Evolutionary conservation across 768 basidiomycete genomes (phyloP), one percentile per base, ranked within the genome.

Genomic region (Cyclocybe cylindracea): DNA sequence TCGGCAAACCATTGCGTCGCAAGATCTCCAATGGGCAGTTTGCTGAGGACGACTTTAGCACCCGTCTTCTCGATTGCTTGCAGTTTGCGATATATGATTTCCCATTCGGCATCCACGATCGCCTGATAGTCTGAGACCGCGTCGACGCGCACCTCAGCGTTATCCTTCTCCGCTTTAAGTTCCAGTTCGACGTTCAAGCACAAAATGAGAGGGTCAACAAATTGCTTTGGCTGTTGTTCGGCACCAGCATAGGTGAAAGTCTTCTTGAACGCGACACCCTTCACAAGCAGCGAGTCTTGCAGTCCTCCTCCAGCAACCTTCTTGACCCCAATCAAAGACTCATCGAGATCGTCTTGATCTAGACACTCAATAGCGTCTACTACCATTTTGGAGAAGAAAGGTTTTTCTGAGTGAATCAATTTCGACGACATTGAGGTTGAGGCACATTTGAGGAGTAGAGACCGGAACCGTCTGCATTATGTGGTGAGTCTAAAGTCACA

Each of bases 401-500:
- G 97, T 65, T 97, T 98, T 74, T 98, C 93, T 10, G 93, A 94
- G 68, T 98, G 96, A 61, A 99, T 98, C 54, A 98, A 84, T 71
- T 98, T 99, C 55, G 96, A 98, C 11, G 97, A 98, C 96, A 98
- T 98, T n/a, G 97, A 96, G 3, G 97, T 99, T 24, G 94, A 88
- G 24, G 97, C 97, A 70, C 94, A 97, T 77, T 97, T 95, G 61
- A 97, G 79, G 33, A 98, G 82, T 18, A 98, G 85, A 55, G 94
- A 91, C 43, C 87, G 94, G 82, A 98, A 97, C 60, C 84, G 84
- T 58, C 96, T 98, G 60, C 37, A 47, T 58, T 47, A 54, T 18
- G 58, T 55, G 44, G 51, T 64, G 46, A 65, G 50, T 13, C 48
- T 39, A 11, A 56, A 19, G 54, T 43, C 57, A 49, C 13, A 39